These are phyloP conservation scores for Cryptococcus depauperatus DNA, from an alignment of 1,284 basidiomycete genomes.

Conservation along the genomic window DNA sequence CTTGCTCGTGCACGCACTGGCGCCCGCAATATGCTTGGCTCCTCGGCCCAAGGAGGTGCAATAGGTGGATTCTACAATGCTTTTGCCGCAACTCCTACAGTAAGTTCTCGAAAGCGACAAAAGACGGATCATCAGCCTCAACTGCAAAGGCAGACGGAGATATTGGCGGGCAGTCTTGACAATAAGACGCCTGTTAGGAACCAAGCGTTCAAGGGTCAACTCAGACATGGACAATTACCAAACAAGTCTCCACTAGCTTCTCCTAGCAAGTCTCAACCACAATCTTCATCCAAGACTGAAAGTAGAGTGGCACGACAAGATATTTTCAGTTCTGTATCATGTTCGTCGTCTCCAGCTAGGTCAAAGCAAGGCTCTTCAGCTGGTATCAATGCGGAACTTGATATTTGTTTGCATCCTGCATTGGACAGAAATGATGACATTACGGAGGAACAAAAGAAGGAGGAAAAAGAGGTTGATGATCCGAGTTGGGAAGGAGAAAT, in stretches of 20 bases:
- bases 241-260: no score
- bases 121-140: slow-evolving; percentile 20
- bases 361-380: neutral
- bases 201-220: no score
- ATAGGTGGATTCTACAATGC: slow-evolving; percentile 28
- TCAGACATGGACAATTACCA: no score
- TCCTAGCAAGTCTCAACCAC: no score
- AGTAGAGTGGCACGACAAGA: neutral
- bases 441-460: neutral
- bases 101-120: slow-evolving; percentile 19
- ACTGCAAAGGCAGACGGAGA: no score
- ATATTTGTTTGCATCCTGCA: no score
- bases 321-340: slow-evolving; percentile 3
- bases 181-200: no score
- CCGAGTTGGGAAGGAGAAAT: neutral
- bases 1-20: neutral
- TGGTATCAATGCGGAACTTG: slow-evolving; percentile 7
- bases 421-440: slow-evolving; percentile 4
- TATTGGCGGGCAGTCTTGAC: no score
- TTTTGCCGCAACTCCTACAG: slow-evolving; percentile 21
- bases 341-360: neutral
- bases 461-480: neutral
- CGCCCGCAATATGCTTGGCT: no score
- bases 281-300: slow-evolving; percentile 2
- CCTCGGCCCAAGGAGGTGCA: no score